phyloP scores from a whole-genome alignment of 768 basidiomycete species.

The Pulveroboletus sp. region DNA sequence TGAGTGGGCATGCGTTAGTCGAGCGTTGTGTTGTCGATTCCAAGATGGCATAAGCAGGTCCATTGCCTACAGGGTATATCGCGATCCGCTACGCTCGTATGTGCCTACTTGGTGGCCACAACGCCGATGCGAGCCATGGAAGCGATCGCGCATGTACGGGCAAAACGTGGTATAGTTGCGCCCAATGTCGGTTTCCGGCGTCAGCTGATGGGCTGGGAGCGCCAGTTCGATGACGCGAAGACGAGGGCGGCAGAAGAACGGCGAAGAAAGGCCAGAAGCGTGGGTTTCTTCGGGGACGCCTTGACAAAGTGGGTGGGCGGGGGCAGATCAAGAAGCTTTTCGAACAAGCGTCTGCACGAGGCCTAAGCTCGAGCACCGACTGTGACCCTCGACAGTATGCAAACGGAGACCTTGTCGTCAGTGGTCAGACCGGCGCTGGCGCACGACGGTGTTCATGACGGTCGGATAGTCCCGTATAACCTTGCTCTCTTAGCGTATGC shows the following conservation, averaged over 20 bases:
- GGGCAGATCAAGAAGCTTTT: background rate
- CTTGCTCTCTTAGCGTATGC: no score
- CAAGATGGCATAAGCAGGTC: slow-evolving; percentile 40
- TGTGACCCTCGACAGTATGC: no score
- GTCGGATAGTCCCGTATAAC: no score
- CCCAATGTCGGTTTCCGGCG: slow-evolving; percentile 66
- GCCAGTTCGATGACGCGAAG: slow-evolving; percentile 26
- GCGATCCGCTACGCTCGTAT: slow-evolving; percentile 69
- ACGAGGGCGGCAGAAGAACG: slow-evolving; percentile 14
- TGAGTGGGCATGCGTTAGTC: slow-evolving; percentile 26
- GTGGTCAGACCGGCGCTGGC: background rate
- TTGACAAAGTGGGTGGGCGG: slow-evolving; percentile 19
- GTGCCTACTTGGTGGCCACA: slow-evolving; percentile 60
- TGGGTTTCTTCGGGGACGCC: background rate
- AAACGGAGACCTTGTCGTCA: background rate
- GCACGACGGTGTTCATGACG: background rate
- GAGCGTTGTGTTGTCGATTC: background rate
- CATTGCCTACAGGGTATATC: slow-evolving; percentile 77
- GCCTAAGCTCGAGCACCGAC: background rate
- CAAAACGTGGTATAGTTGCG: slow-evolving; percentile 53
- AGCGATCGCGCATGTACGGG: slow-evolving; percentile 51
- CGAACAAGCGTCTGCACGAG: background rate
- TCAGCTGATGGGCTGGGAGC: slow-evolving; percentile 45
- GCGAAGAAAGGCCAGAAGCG: slow-evolving; percentile 7
- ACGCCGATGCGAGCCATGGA: slow-evolving; percentile 48